phyloP scores from a whole-genome alignment of 1,284 basidiomycete species.

The Ustilago cynodontis region DNA sequence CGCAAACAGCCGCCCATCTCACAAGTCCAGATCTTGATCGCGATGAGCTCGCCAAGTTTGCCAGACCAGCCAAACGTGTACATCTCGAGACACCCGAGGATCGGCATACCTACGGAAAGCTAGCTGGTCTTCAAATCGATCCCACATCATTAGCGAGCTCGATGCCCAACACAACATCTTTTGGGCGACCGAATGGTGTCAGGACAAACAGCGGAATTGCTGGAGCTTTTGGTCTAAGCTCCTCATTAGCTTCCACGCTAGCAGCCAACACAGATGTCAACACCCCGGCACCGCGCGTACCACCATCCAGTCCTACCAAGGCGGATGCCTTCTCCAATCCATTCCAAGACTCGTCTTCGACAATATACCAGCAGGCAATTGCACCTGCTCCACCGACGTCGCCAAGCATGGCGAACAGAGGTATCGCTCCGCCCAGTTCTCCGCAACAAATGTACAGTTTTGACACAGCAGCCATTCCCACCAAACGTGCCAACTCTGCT shows the following conservation, averaged over 20 bases:
- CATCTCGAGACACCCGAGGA: slow-evolving; percentile 47
- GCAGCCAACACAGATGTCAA: slow-evolving; percentile 9
- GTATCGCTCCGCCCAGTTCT: slow-evolving; percentile 19
- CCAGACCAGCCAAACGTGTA: slow-evolving; percentile 33
- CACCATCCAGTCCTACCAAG: slow-evolving; percentile 51
- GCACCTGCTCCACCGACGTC: slow-evolving; percentile 47
- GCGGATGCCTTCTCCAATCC: slow-evolving; percentile 4
- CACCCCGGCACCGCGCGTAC: slow-evolving; percentile 31
- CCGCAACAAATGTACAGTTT: slow-evolving; percentile 20
- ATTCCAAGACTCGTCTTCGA: slow-evolving; percentile 18
- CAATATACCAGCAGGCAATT: slow-evolving; percentile 38
- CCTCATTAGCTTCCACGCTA: slow-evolving; percentile 22
- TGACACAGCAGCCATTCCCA: not conserved
- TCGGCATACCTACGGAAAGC: slow-evolving; percentile 42
- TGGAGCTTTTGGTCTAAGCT: slow-evolving; percentile 39
- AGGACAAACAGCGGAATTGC: slow-evolving; percentile 36
- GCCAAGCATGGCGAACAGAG: slow-evolving; percentile 18
- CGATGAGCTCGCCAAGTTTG: slow-evolving; percentile 43
- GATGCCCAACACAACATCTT: slow-evolving; percentile 10
- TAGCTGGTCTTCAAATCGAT: slow-evolving; percentile 47
- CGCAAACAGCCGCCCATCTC: not conserved
- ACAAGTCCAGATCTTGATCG: slow-evolving; percentile 30
- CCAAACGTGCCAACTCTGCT: slow-evolving; percentile 4
- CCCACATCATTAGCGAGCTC: slow-evolving; percentile 10
- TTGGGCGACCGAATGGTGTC: slow-evolving; percentile 6